Evolutionary conservation across 1,139 yeast species (phyloP).

Genomic region (Sugiyamaella grinbergsii): DNA sequence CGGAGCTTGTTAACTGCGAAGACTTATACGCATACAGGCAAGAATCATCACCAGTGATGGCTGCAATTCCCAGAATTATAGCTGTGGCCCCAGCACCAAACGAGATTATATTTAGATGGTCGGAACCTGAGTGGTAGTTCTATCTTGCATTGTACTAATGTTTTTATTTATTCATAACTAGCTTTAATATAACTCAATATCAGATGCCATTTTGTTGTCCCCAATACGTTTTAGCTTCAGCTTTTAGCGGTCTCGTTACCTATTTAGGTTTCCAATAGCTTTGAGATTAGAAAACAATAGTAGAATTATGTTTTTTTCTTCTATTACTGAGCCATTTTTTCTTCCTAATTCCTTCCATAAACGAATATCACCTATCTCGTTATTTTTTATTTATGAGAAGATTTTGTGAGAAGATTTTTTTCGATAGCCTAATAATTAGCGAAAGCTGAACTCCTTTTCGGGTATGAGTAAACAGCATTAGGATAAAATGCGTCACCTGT

Average conservation of each 20-base stretch:
- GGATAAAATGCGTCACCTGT: slow-evolving; percentile 12
- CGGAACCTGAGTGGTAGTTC: slow-evolving; percentile 12
- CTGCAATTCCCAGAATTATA: slow-evolving; percentile 10
- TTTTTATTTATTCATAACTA: slow-evolving; percentile 10
- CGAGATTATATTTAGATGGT: slow-evolving; percentile 12
- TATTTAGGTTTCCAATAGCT: not conserved
- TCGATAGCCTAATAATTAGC: slow-evolving; percentile 5
- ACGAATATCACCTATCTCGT: not conserved
- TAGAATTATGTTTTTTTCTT: not conserved
- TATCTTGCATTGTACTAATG: not conserved
- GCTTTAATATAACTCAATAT: slow-evolving; percentile 6
- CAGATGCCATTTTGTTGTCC: too few relatives aligned
- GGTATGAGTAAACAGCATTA: slow-evolving; percentile 18
- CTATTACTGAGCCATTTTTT: slow-evolving; percentile 4
- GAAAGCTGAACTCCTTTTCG: slow-evolving; percentile 2
- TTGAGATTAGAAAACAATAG: too few relatives aligned
- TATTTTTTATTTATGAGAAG: not conserved
- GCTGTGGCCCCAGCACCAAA: slow-evolving; percentile 4
- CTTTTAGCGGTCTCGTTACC: not conserved
- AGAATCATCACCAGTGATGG: not conserved
- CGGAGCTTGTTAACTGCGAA: not conserved
- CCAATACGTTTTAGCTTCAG: not conserved
- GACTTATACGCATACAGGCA: slow-evolving; percentile 6
- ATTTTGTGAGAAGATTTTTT: not conserved
- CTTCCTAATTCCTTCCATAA: slow-evolving; percentile 8